Evolutionary conservation across 139 green algal genomes (phyloP).

Genomic region (Spirogloea muscicola): DNA sequence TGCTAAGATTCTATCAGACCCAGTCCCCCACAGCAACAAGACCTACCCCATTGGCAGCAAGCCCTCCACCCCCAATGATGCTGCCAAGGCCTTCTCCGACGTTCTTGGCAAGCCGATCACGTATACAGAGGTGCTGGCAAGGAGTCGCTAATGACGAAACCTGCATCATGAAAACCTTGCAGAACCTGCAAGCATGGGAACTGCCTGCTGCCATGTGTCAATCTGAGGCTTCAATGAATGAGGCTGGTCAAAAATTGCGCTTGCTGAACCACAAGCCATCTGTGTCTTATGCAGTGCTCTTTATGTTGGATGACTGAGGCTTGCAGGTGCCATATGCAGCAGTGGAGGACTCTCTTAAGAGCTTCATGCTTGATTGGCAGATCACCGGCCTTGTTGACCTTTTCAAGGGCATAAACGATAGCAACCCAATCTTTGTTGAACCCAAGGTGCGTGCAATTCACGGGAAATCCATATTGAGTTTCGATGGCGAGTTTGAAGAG

Average conservation of each 20-base stretch:
- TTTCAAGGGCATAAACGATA: not conserved
- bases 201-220: too few species aligned
- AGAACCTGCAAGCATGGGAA: too few species aligned
- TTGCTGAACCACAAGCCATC: not conserved
- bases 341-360: not conserved
- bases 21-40: not conserved
- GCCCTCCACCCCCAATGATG: not conserved
- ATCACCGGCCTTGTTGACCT: not conserved
- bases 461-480: too few species aligned
- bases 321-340: conserved; percentile 2
- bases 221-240: too few species aligned
- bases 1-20: conserved; percentile 2
- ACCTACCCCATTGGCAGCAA: not conserved
- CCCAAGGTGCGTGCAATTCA: not conserved
- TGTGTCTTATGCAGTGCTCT: not conserved
- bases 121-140: not conserved
- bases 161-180: too few species aligned
- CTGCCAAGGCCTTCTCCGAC: not conserved
- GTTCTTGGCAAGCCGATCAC: not conserved
- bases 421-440: not conserved
- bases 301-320: not conserved
- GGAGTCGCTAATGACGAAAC: too few species aligned
- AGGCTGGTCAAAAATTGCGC: too few species aligned
- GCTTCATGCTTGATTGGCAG: not conserved
- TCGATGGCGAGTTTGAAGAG: too few species aligned